A percentile compares a stretch with the other conserved stretches of the same genome.
Conservation (phyloP, 208 protist species). For the Acanthamoeba castellanii region DNA sequence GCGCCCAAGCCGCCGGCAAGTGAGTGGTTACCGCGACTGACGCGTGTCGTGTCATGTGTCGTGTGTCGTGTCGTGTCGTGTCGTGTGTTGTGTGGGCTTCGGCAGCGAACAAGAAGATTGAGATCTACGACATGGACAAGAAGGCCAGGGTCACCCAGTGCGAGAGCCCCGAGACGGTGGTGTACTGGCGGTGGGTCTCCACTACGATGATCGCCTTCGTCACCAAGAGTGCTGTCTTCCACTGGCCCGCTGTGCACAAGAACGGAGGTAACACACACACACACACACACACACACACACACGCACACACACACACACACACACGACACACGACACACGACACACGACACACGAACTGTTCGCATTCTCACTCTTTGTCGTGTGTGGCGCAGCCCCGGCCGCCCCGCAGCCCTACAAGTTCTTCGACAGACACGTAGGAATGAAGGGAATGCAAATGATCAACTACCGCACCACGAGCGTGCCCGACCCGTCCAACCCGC, state of each 20-base stretch:
- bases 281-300: too few species aligned
- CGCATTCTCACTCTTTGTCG: not conserved
- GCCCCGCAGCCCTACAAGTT: constrained; percentile 93
- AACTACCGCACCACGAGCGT: constrained; percentile 93
- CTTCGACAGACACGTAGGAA: constrained; percentile 95
- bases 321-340: too few species aligned
- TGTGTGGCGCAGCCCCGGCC: not conserved
- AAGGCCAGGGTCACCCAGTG: not conserved
- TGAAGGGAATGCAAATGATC: constrained; percentile 96
- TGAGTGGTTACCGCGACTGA: too few species aligned
- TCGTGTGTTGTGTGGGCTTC: too few species aligned
- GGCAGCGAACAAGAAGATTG: constrained; percentile 23
- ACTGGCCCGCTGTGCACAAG: constrained; percentile 95
- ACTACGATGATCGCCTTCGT: constrained; percentile 96
- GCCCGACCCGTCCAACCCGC: constrained; percentile 77
- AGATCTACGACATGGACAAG: constrained; percentile 55
- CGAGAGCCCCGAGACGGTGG: constrained; percentile 91
- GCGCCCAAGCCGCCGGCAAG: not conserved
- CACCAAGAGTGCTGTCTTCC: constrained; percentile 96
- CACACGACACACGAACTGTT: too few species aligned
- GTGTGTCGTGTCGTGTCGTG: not conserved
- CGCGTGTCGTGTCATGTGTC: not conserved
- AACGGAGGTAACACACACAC: constrained; percentile 40
- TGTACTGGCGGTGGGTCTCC: constrained; percentile 98
- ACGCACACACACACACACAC: too few species aligned